phyloP scores from a whole-genome alignment of 208 protist genomes.

The Wallacemonas sp. region DNA sequence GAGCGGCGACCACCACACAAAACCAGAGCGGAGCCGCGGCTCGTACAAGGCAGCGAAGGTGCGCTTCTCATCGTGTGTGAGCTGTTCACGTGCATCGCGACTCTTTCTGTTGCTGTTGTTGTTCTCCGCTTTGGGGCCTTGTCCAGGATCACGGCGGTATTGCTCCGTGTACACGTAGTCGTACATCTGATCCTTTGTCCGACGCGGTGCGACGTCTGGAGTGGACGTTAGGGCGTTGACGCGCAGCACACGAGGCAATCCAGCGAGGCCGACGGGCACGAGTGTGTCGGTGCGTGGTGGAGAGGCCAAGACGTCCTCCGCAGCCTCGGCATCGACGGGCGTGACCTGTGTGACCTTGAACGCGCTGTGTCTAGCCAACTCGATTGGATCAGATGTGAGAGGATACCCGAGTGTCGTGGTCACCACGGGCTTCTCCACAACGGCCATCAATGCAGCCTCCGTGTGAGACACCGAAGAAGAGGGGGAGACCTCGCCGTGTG shows the following conservation, averaged over 20 bases:
- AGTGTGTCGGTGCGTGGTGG: no score
- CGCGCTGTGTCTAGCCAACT: conserved; percentile 1
- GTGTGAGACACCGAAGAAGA: no score
- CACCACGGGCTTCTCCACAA: neutral
- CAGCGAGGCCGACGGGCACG: conserved; percentile 61
- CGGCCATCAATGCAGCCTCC: neutral
- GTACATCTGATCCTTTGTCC: conserved; percentile 39
- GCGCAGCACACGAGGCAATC: conserved; percentile 55
- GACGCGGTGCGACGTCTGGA: conserved; percentile 33
- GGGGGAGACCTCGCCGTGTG: no score
- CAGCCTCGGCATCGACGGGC: neutral
- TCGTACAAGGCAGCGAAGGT: conserved; percentile 11
- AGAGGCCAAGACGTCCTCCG: no score
- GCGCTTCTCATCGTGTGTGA: neutral
- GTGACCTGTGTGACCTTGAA: neutral
- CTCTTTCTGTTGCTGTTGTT: neutral
- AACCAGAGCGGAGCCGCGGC: conserved; percentile 18
- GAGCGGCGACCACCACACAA: conserved; percentile 37
- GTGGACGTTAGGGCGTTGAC: conserved; percentile 36
- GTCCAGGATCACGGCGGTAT: conserved; percentile 17
- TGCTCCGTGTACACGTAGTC: conserved; percentile 36
- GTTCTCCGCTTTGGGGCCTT: neutral
- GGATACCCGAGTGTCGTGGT: conserved; percentile 8
- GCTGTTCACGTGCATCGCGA: no score
- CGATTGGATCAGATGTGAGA: neutral